Conservation (phyloP, 352 stramenopile genomes). For the Phytopythium aichiense region DNA sequence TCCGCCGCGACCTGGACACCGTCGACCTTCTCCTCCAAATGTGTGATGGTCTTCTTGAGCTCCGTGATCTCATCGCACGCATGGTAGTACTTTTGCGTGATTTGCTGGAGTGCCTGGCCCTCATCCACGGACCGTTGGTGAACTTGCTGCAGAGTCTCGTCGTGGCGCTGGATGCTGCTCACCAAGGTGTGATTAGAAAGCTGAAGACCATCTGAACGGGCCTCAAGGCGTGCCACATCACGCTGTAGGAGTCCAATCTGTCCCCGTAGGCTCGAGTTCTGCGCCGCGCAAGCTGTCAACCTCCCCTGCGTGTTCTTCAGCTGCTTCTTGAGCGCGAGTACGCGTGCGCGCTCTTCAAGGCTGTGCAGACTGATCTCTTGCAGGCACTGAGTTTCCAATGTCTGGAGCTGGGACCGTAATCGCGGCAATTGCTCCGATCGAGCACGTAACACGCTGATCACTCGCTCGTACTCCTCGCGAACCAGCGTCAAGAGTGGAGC, state of each 20-base stretch:
- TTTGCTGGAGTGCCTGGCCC: conserved; percentile 36
- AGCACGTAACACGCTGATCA: conserved; percentile 22
- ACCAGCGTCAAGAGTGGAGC: conserved; percentile 55
- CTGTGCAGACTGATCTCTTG: conserved; percentile 45
- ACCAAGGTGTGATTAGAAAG: conserved; percentile 50
- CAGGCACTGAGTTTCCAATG: conserved; percentile 56
- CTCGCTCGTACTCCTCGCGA: conserved; percentile 58
- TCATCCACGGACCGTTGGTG: conserved; percentile 57
- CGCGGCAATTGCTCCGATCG: conserved; percentile 43
- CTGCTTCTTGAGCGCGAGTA: conserved; percentile 33
- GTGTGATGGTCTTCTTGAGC: conserved; percentile 59
- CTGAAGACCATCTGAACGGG: conserved; percentile 38
- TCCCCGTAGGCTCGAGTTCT: conserved; percentile 30
- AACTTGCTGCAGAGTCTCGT: conserved; percentile 61
- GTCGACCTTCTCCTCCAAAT: conserved; percentile 66
- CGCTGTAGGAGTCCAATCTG: conserved; percentile 24
- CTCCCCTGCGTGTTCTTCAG: conserved; percentile 54
- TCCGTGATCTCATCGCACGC: conserved; percentile 70
- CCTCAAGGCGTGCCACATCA: conserved; percentile 22
- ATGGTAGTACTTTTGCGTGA: conserved; percentile 61
- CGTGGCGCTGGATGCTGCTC: conserved; percentile 66
- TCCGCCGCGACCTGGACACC: conserved; percentile 61
- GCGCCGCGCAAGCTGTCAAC: conserved; percentile 43
- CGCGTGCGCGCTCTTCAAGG: conserved; percentile 31
- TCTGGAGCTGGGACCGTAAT: conserved; percentile 49